Conservation (phyloP, 2,329 filamentous ascomycete species). For the Ceratocystis ficicola region DNA sequence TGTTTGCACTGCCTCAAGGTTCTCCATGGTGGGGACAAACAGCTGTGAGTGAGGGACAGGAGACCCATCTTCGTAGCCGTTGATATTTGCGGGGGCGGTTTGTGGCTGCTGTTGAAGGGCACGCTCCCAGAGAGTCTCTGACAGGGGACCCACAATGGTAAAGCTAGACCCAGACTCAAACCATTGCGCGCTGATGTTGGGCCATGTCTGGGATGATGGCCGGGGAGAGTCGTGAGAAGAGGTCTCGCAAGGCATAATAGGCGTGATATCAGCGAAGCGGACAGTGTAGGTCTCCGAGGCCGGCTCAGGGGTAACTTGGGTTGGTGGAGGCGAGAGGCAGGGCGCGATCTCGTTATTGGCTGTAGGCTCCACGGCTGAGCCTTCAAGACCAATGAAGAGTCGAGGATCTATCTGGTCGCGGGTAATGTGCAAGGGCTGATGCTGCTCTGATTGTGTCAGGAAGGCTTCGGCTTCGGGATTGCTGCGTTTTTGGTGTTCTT, state of each 20-base stretch:
- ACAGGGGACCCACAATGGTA: conserved; percentile 12
- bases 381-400: conserved; percentile 12
- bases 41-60: neutral
- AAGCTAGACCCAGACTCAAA: conserved; percentile 12
- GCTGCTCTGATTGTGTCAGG: neutral
- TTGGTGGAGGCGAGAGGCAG: neutral
- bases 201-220: neutral
- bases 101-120: conserved; percentile 14
- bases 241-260: neutral
- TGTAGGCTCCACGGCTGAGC: neutral
- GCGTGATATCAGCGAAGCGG: conserved; percentile 11
- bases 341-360: neutral
- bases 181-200: neutral
- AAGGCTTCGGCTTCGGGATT: neutral
- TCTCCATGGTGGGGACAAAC: conserved; percentile 16
- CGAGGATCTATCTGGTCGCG: conserved; percentile 19
- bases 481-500: neutral
- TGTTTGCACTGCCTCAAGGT: conserved; percentile 21
- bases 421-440: neutral
- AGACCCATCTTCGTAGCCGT: too few species aligned
- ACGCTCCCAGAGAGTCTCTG: conserved; percentile 20
- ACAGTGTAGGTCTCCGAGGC: neutral
- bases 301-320: neutral
- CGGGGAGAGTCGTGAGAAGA: neutral
- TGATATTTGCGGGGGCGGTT: neutral